Evolutionary conservation across 2,329 filamentous ascomycete genomes (phyloP), one percentile per base, ranked within the genome.

Genomic region (Aspergillus cejpii): DNA sequence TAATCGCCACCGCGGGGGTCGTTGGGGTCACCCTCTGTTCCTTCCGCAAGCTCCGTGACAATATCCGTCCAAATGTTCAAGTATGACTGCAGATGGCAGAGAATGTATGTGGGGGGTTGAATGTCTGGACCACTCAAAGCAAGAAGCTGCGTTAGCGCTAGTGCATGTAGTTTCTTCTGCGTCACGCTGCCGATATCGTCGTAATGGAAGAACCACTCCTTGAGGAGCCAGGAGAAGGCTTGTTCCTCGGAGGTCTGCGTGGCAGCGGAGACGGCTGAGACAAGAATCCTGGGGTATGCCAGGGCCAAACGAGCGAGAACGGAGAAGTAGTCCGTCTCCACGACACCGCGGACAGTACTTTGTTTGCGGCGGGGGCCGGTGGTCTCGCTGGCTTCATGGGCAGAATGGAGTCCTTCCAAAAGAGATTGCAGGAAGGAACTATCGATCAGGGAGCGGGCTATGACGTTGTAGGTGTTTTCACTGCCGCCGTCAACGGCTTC

Each of bases 281-380:
- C 70, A 53, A 95, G 84, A 1, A 85, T 71, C 2, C 68, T 67
- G 1, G 90, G 87, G 28, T 85, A 84, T 1, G 83, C 81, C 2
- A 94, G 70, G 0, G 83, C 79, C 12, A 97, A 76, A 1, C 90
- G 84, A 1, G 87, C 83, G 2, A 98, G 74, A 2, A 97, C 81
- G 3, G 81, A 79, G 59, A 94, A 85, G 63, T 94, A 95, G 61
- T 95, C 87, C 0, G 85, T 85, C 60, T 95, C 82, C 1, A 86
- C 83, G 8, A 89, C 76, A 10, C 82, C 80, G 55, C 84, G 84
- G 26, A 96, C 78, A 23, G 80, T 78, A 31, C 82, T 78, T 15
- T 79, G 74, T 53, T 78, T 85, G 20, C 78, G 77, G 58, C 87
- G 85, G 0, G 91, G 90, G 0, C 92, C 91, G 0, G 85, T 86